These are phyloP conservation scores for Fragaria vesca DNA, from an alignment of 306 rosid species.

Conservation along the genomic window DNA sequence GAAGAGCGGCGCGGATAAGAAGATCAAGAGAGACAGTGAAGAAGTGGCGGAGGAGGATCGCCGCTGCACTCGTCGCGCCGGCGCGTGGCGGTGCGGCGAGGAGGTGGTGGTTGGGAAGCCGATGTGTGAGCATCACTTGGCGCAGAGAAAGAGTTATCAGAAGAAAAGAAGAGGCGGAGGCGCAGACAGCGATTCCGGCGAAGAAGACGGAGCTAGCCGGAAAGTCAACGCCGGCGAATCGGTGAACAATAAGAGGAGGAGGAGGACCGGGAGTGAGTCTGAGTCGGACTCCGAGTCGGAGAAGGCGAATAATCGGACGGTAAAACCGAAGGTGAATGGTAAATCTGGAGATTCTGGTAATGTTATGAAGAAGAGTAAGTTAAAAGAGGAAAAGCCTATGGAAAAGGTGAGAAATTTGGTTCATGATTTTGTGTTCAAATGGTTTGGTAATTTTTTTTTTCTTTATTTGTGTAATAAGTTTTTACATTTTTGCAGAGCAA, in stretches of 20 bases:
- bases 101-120: constrained; percentile 24
- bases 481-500: constrained; percentile 1
- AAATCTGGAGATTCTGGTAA: neutral
- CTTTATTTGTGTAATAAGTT: neutral
- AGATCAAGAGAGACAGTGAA: neutral
- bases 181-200: constrained; percentile 10
- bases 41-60: neutral
- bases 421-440: neutral
- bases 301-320: constrained; percentile 13
- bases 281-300: constrained; percentile 11
- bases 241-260: constrained; percentile 22
- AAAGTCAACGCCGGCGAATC: neutral
- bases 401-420: constrained; percentile 9
- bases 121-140: constrained; percentile 35
- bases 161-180: constrained; percentile 17
- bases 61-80: constrained; percentile 42
- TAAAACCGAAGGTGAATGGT: constrained; percentile 13
- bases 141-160: constrained; percentile 2
- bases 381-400: constrained; percentile 3
- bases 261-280: constrained; percentile 12
- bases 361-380: neutral
- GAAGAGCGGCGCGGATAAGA: neutral
- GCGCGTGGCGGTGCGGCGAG: constrained; percentile 34
- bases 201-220: neutral
- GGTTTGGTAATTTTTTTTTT: neutral